A percentile compares a stretch with the other conserved stretches of the same genome.
phyloP scores from a whole-genome alignment of 2,329 filamentous ascomycete species.

The Pyricularia sp. region DNA sequence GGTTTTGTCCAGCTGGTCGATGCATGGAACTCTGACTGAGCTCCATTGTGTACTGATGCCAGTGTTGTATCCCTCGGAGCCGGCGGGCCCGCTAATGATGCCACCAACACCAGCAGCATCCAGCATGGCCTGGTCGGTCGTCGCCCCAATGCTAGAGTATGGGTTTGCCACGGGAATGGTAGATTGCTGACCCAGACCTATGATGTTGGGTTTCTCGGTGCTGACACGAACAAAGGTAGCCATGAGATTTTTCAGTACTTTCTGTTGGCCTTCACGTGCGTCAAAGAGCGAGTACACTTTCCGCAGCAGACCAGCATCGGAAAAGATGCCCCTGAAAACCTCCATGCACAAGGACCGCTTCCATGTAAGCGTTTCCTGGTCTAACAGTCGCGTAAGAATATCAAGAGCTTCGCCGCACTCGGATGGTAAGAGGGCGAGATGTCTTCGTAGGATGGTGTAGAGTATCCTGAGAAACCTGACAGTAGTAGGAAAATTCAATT shows the following conservation, averaged over 20 bases:
- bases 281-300: slow-evolving; percentile 79
- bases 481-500: slow-evolving; percentile 70
- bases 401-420: slow-evolving; percentile 80
- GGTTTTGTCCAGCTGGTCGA: slow-evolving; percentile 89
- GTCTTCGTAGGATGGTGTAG: slow-evolving; percentile 69
- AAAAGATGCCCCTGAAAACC: slow-evolving; percentile 76
- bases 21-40: slow-evolving; percentile 72
- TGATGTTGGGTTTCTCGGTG: slow-evolving; percentile 80
- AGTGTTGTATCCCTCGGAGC: slow-evolving; percentile 55
- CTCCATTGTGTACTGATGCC: slow-evolving; percentile 93
- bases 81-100: slow-evolving; percentile 67
- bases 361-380: slow-evolving; percentile 78
- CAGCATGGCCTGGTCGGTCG: slow-evolving; percentile 75
- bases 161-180: slow-evolving; percentile 62
- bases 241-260: slow-evolving; percentile 72
- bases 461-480: slow-evolving; percentile 76
- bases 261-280: slow-evolving; percentile 58
- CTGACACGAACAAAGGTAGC: slow-evolving; percentile 87
- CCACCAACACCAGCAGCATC: slow-evolving; percentile 83
- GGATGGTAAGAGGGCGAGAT: slow-evolving; percentile 62
- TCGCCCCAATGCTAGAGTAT: slow-evolving; percentile 43
- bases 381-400: slow-evolving; percentile 75
- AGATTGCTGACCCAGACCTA: slow-evolving; percentile 83
- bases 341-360: slow-evolving; percentile 88
- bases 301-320: slow-evolving; percentile 68